Conservation (phyloP, 2,329 filamentous ascomycete genomes). For the Fusarium drepaniforme region DNA sequence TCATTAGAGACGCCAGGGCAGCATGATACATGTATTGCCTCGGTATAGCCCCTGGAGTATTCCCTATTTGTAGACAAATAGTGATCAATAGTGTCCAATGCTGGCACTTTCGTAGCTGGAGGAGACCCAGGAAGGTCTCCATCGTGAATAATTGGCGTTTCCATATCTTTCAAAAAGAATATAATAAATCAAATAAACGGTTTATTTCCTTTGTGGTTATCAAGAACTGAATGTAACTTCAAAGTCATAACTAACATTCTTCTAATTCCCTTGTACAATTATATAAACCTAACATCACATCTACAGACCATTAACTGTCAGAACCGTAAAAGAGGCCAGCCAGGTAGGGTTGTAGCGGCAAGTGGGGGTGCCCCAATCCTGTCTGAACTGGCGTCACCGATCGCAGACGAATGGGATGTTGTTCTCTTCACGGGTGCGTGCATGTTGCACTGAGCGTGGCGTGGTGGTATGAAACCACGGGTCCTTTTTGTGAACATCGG, state of each 20-base stretch:
- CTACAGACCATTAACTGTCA: not conserved
- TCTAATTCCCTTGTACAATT: not conserved
- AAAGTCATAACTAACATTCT: not conserved
- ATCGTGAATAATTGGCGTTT: not conserved
- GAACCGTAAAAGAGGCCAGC: not conserved
- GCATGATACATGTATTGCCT: not conserved
- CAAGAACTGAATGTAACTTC: not conserved
- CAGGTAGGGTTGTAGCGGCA: not conserved
- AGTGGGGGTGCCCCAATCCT: not conserved
- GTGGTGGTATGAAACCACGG: not conserved
- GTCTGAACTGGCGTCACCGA: not conserved
- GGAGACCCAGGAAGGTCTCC: not conserved
- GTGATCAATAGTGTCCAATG: conserved; percentile 1
- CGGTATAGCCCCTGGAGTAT: not conserved
- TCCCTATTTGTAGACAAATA: not conserved
- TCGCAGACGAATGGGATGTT: not conserved
- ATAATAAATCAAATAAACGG: not conserved
- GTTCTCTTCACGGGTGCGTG: not conserved
- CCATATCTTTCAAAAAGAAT: not conserved
- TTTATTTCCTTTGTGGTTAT: not conserved
- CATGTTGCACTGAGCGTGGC: not conserved
- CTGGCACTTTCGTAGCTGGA: conserved; percentile 8
- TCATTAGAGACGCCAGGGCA: not conserved
- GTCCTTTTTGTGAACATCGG: not conserved
- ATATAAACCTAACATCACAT: not conserved